Base-by-base conservation (phyloP, 2,329 filamentous ascomycete species). In the Aspergillus calidoustus region DNA sequence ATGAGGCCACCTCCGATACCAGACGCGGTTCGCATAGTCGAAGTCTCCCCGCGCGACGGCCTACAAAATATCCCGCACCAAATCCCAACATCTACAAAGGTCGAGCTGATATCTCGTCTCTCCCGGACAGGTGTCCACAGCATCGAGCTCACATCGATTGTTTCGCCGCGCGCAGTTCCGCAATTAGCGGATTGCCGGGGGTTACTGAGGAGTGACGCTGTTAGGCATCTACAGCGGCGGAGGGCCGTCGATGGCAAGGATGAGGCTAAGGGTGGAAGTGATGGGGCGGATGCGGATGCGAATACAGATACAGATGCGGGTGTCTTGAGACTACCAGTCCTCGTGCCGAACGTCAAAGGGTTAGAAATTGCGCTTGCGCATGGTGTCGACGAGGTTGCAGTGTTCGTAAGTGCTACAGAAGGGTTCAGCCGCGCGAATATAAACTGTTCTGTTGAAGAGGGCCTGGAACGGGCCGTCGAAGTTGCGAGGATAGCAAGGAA, bases 31-130 rank as follows among this genome's bases (percentile, higher is more conserved):
- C 79, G 83, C 46, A 88, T 96, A 44, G 88, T 95, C 64, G 92
- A 96, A 80, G 92, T 96, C 64, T 91, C 91, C 9, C 91, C 92
- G 41, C 84, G 92, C 66, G 92, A 96, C 80, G 92, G 92, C n/a
- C 79, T 96, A 57, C 92, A 96, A 75, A 96, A 95, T 72, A 91
- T 95, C 80, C 91, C 90, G 78, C 86, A 82, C 66, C 82, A 83
- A 28, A 89, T 96, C 65, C 82, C 91, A 0, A 80, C 91, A 11
- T 81, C 83, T 7, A 92, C 88, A 2, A 96, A 96, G 77, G 85
- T 94, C 59, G 87, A 93, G 67, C 78, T 96, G 57, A 90, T 96
- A 44, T 84, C 89, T 68, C 82, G 86, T 63, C 80, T 96, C 63
- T 86, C 88, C 38, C 79, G 80, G 65, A 90, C 91, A 0, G 92